Conservation (phyloP, 2,329 filamentous ascomycete species). For the Penicillium sp. region DNA sequence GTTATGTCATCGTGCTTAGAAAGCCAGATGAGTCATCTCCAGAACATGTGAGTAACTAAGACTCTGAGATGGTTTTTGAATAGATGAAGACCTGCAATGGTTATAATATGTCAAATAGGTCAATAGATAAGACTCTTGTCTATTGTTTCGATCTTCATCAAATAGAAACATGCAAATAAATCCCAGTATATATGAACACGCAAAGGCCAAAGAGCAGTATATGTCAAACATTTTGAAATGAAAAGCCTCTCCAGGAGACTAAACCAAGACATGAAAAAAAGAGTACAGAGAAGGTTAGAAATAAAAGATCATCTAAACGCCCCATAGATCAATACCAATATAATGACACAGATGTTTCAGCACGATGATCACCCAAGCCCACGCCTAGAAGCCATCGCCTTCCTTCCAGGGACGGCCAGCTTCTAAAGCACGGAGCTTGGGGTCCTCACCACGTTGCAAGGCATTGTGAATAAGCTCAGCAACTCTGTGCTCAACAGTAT, state of each 20-base stretch:
- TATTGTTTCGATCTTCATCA: not conserved
- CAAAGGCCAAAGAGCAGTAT: not conserved
- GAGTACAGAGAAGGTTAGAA: not conserved
- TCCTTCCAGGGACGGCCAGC: constrained; percentile 56
- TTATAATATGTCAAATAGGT: not conserved
- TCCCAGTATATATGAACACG: not conserved
- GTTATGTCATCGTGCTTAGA: not conserved
- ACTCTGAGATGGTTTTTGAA: too few species aligned
- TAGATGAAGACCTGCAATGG: not conserved
- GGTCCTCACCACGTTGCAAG: constrained; percentile 52
- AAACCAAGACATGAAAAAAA: not conserved
- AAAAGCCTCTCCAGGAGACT: not conserved
- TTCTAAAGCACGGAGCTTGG: constrained; percentile 53
- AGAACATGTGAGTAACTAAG: not conserved
- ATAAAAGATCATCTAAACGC: not conserved
- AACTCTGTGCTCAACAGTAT: constrained; percentile 43
- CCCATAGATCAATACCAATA: not conserved
- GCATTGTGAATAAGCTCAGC: constrained; percentile 46
- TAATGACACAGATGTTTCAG: not conserved
- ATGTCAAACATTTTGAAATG: not conserved
- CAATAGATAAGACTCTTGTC: not conserved
- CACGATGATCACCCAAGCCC: not conserved
- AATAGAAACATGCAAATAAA: not conserved
- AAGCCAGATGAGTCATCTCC: not conserved
- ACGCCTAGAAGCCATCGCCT: constrained; percentile 54